Conservation (phyloP, 768 basidiomycete genomes). For the Lactarius vividus region DNA sequence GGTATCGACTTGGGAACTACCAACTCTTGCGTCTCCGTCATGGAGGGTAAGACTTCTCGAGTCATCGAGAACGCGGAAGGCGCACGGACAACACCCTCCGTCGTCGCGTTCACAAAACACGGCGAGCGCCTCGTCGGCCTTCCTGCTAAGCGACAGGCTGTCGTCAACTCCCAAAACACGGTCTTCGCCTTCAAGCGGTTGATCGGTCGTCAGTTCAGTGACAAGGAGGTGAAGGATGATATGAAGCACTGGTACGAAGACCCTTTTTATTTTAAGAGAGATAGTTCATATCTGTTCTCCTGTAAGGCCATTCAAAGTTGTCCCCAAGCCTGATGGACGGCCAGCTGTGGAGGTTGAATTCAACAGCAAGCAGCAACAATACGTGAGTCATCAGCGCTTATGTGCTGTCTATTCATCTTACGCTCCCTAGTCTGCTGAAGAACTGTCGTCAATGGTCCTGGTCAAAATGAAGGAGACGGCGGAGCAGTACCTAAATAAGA, state of each 20-base stretch:
- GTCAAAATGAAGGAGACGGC: conserved; percentile 96
- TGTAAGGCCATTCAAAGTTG: conserved; percentile 76
- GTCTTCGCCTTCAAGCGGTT: conserved; percentile 93
- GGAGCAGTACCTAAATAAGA: conserved; percentile 88
- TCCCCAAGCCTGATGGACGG: conserved; percentile 66
- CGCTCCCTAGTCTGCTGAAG: conserved; percentile 68
- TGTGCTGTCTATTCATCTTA: background rate
- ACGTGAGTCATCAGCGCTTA: conserved; percentile 48
- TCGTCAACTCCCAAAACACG: conserved; percentile 93
- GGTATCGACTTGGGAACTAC: conserved; percentile 97
- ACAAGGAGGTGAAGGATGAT: conserved; percentile 92
- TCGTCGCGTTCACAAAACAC: conserved; percentile 98
- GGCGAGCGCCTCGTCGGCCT: conserved; percentile 95
- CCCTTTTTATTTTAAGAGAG: background rate
- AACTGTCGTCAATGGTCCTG: conserved; percentile 84
- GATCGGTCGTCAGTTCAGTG: conserved; percentile 90
- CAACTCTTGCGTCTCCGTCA: conserved; percentile 88
- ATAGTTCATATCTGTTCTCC: background rate
- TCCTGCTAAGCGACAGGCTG: conserved; percentile 95
- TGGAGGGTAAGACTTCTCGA: conserved; percentile 93
- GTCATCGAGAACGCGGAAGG: conserved; percentile 99
- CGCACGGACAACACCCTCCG: conserved; percentile 95
- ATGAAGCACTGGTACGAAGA: conserved; percentile 70
- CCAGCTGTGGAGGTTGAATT: conserved; percentile 85
- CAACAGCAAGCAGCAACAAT: conserved; percentile 76